Evolutionary conservation across 352 stramenopile genomes (phyloP).

Genomic region (Globisporangium ultimum): DNA sequence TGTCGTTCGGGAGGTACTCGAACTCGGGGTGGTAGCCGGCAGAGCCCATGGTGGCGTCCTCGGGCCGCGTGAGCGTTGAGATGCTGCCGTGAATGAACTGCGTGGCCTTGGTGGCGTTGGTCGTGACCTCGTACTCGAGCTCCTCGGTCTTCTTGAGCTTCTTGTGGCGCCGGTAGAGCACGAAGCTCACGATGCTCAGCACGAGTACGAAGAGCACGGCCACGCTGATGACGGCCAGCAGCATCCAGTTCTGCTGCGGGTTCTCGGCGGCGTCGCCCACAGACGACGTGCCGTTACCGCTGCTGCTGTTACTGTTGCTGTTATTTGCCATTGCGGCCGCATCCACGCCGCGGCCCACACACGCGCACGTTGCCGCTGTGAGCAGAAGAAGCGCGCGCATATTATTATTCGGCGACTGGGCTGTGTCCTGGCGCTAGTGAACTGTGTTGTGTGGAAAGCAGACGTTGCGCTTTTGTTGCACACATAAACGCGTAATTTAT

Average conservation of each 20-base stretch:
- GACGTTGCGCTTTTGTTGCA: no score
- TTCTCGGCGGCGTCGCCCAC: background rate
- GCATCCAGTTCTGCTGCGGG: slow-evolving; percentile 19
- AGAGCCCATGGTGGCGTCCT: background rate
- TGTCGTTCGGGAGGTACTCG: slow-evolving; percentile 30
- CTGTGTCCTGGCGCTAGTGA: no score
- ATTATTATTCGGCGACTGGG: no score
- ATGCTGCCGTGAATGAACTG: slow-evolving; percentile 16
- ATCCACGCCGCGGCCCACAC: no score
- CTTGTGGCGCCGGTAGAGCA: slow-evolving; percentile 14
- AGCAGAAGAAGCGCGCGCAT: no score
- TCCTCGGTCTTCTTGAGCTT: slow-evolving; percentile 15
- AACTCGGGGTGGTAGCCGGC: slow-evolving; percentile 9
- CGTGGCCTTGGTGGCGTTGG: slow-evolving; percentile 11
- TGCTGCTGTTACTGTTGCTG: background rate
- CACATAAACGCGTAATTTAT: no score
- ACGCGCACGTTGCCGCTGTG: no score
- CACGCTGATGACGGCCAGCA: slow-evolving; percentile 20
- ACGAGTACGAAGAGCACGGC: slow-evolving; percentile 19
- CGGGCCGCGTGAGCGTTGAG: slow-evolving; percentile 7
- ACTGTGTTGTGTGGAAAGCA: no score
- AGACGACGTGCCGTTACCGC: background rate
- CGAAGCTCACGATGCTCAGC: slow-evolving; percentile 12
- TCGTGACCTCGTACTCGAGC: slow-evolving; percentile 12
- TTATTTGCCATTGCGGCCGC: no score